phyloP scores from a whole-genome alignment of 345 rosid species.

The Eutrema heterophyllum region DNA sequence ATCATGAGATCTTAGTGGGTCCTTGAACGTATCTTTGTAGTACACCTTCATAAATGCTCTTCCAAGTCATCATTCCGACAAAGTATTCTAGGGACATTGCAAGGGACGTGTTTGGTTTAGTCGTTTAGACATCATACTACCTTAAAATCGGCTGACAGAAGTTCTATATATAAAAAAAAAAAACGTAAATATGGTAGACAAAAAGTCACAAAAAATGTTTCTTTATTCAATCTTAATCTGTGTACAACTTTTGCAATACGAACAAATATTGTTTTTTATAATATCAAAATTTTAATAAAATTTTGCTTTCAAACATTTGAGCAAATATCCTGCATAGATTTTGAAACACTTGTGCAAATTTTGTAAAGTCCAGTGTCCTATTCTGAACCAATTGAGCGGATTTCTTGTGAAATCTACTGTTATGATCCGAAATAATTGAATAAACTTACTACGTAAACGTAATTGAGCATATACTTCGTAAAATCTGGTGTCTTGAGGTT shows the following conservation, averaged over 20 bases:
- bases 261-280: not conserved
- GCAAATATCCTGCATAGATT: too few relatives aligned
- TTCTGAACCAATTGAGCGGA: not conserved
- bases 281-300: too few relatives aligned
- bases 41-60: slow-evolving; percentile 5
- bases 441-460: not conserved
- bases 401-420: not conserved
- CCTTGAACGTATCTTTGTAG: slow-evolving; percentile 23
- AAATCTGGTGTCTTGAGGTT: too few relatives aligned
- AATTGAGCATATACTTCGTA: not conserved
- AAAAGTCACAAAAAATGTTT: not conserved
- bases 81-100: not conserved
- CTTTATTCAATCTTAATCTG: too few relatives aligned
- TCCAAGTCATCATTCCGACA: slow-evolving; percentile 17
- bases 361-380: not conserved
- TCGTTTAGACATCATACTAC: not conserved
- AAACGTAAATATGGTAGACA: not conserved
- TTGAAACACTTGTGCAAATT: not conserved
- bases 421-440: not conserved
- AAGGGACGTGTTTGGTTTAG: not conserved
- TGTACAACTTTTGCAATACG: not conserved
- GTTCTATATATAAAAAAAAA: not conserved
- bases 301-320: not conserved
- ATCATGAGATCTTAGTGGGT: slow-evolving; percentile 26
- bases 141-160: not conserved